These are phyloP conservation scores for Cicer chorassanicum DNA, from an alignment of 306 rosid species.

Conservation along the genomic window DNA sequence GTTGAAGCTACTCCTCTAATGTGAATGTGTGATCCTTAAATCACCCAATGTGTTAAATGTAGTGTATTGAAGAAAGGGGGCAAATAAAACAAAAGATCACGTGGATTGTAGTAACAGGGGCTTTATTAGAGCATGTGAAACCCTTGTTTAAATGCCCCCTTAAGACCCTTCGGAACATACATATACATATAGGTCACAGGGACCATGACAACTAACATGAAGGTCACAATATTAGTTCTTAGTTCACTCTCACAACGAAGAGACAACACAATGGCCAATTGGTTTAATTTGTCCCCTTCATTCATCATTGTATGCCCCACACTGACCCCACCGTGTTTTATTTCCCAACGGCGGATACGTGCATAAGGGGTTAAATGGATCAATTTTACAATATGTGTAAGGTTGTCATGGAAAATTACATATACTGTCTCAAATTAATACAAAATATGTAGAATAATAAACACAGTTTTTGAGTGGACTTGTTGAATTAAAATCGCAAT, in stretches of 20 bases:
- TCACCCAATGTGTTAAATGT: conserved; percentile 31
- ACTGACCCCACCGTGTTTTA: background rate
- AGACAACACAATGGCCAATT: conserved; percentile 59
- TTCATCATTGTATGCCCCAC: conserved; percentile 60
- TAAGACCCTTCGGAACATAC: conserved; percentile 50
- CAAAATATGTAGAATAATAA: background rate
- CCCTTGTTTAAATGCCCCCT: conserved; percentile 67
- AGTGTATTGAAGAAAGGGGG: conserved; percentile 33
- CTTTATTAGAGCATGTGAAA: conserved; percentile 83
- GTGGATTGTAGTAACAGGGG: conserved; percentile 73
- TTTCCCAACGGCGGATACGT: conserved; percentile 19
- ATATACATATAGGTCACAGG: conserved; percentile 46
- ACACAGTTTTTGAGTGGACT: no score
- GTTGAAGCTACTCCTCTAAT: background rate
- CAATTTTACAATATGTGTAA: background rate
- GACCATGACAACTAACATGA: conserved; percentile 88
- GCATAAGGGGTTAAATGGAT: conserved; percentile 19
- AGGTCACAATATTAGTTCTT: conserved; percentile 72
- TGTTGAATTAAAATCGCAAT: no score
- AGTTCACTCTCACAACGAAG: conserved; percentile 49
- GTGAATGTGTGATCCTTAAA: conserved; percentile 6
- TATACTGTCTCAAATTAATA: background rate
- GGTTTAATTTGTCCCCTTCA: conserved; percentile 61
- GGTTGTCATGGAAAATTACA: conserved; percentile 1
- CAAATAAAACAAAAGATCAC: conserved; percentile 58